These are phyloP conservation scores for Solanum chiquidenum DNA, from an alignment of 257 asterid species.

Conservation along the genomic window DNA sequence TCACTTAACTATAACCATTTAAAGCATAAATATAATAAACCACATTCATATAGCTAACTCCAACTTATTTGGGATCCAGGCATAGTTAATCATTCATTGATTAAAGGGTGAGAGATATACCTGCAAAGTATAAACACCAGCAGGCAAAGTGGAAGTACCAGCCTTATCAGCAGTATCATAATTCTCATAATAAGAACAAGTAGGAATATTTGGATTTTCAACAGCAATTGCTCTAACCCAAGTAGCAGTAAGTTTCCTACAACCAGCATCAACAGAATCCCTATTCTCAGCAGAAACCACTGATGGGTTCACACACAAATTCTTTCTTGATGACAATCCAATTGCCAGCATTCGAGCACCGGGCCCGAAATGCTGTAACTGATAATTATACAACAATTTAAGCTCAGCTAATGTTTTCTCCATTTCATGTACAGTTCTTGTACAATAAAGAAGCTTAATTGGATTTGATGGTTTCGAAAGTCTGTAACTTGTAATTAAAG, in stretches of 20 bases:
- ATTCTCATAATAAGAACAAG: constrained; percentile 39
- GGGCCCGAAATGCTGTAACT: constrained; percentile 55
- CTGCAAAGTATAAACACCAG: constrained; percentile 97
- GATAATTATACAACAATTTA: constrained; percentile 63
- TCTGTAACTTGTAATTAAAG: constrained; percentile 76
- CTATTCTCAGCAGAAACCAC: constrained; percentile 89
- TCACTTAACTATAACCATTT: neutral
- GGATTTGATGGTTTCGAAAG: constrained; percentile 67
- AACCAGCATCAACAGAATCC: constrained; percentile 92
- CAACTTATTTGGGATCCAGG: neutral
- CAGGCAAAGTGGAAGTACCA: constrained; percentile 73
- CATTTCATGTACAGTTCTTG: constrained; percentile 98
- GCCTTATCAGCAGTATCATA: constrained; percentile 52
- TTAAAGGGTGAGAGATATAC: constrained; percentile 3
- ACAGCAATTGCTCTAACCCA: constrained; percentile 81
- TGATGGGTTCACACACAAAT: constrained; percentile 68
- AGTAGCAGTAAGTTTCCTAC: constrained; percentile 88
- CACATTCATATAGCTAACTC: neutral
- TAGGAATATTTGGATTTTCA: constrained; percentile 60
- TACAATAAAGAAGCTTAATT: constrained; percentile 74
- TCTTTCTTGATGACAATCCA: constrained; percentile 92
- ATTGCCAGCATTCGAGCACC: constrained; percentile 66
- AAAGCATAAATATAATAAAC: neutral
- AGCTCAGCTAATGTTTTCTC: constrained; percentile 94
- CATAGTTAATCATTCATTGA: neutral